Evolutionary conservation across 345 rosid species (phyloP), one percentile per base, ranked within the genome.

Genomic region (Euphorbia pulcherrima): DNA sequence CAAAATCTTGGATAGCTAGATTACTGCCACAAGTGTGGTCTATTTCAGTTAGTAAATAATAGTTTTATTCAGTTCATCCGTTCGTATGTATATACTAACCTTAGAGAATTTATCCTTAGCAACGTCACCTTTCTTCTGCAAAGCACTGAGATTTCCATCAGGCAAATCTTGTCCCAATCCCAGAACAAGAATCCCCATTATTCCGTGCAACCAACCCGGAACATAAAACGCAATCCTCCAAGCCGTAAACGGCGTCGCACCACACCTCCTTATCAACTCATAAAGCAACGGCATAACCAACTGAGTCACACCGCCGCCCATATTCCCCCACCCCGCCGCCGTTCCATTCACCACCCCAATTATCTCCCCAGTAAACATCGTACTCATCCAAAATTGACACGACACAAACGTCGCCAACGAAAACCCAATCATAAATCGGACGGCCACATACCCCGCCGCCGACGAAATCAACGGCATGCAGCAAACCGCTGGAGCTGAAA

Each of bases 121-220:
- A 47, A 78, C 71, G 27, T 81, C 81, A 12, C 81, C 84, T 69
- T 77, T 80, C 83, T 74, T 78, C 61, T 78, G 84, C 70, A 83
- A 73, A 52, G 73, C 26, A 35, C 67, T 17, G 16, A 78, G 77
- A 70, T 81, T 81, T 0, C 87, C 81, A 74, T 83, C 84, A 11
- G 87, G 84, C 56, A 83, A 78, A 71, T 83, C 87, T 64, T 83
- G 84, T n/a, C 84, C 87, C 7, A 80, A 70, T 10, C 51, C 58
- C 72, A 83, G 44, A n/a, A 80, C 87, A 68, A 78, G 47, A 58
- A 78, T 74, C 62, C 87, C 87, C 78, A 80, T 76, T 1, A 80
- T 74, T 53, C 78, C 73, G 65, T 81, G 78, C 2, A 78, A 51
- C 69, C 72, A 69, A 8, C 82, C 79, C 0, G 77, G 77, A 24